Percentiles rank a stretch among this genome's conserved stretches.
Conservation (phyloP, 768 basidiomycete species). For the Amanita exitialis region DNA sequence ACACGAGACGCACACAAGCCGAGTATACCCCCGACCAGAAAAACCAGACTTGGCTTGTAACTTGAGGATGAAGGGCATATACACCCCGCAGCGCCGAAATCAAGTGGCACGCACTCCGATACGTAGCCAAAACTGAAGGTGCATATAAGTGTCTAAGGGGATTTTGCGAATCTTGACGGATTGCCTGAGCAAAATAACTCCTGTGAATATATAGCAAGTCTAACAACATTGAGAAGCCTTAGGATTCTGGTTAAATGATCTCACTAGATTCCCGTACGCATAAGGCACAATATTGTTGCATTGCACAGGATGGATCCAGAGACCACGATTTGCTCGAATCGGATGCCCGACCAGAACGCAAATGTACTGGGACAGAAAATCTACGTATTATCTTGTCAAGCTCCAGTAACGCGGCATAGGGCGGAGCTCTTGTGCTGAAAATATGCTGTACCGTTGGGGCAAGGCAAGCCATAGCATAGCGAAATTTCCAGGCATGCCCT, state of each 20-base stretch:
- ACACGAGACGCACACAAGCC: constrained; percentile 29
- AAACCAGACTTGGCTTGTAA: constrained; percentile 29
- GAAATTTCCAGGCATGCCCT: constrained; percentile 37
- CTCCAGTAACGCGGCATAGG: constrained; percentile 35
- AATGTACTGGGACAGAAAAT: constrained; percentile 33
- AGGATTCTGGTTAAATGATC: constrained; percentile 11
- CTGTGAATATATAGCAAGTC: constrained; percentile 38
- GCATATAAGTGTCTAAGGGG: constrained; percentile 35
- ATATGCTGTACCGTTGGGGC: constrained; percentile 31
- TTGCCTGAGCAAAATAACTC: constrained; percentile 37
- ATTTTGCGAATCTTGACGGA: constrained; percentile 28
- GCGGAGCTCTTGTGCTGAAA: constrained; percentile 25
- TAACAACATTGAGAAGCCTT: constrained; percentile 8
- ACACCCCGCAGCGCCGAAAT: constrained; percentile 28
- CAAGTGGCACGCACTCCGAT: constrained; percentile 32
- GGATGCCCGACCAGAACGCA: constrained; percentile 22
- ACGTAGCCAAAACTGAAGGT: constrained; percentile 33
- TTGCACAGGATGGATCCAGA: constrained; percentile 22
- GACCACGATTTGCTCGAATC: constrained; percentile 29
- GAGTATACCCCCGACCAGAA: constrained; percentile 44
- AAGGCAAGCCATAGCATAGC: constrained; percentile 35
- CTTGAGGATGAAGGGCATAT: constrained; percentile 23
- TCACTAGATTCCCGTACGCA: constrained; percentile 36
- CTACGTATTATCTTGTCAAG: constrained; percentile 42
- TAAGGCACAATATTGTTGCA: constrained; percentile 34